Evolutionary conservation across 352 stramenopile species (phyloP), one percentile per base, ranked within the genome.

Genomic region (Salisapilia sapeloensis): DNA sequence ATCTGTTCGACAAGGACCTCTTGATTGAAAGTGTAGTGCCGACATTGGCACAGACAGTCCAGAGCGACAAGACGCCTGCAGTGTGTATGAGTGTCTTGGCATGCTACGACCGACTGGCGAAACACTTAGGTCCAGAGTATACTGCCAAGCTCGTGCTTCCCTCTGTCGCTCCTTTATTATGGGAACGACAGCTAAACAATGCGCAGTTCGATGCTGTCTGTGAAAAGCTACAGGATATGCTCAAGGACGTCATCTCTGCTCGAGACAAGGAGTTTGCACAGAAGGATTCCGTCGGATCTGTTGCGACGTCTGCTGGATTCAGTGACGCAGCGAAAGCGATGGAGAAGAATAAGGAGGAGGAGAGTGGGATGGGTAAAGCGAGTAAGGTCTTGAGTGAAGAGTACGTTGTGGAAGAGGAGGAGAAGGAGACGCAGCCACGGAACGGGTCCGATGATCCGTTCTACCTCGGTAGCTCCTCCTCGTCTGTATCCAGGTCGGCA

Each of bases 71-170:
- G 46, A 82, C 71, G 2, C 75, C 75, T 2, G 75, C 75, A 0
- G 75, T 83, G 25, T 79, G 74, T 24, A 91, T 91, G 75, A 87
- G 75, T 42, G 81, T 87, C 18, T 44, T 91, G 24, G 75, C 71
- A 6, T 91, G 75, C 40, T 91, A 91, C 32, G 75, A 91, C 48
- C 85, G 85, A 34, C 49, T 91, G 9, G 75, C 71, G n/a, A 91
- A 91, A 49, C 71, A 86, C 27, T 31, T 91, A 17, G 75, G 75
- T 0, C 69, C 75, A 0, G 75, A 91, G 44, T 91, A 79, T 29
- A 50, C 72, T 9, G 75, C 75, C 13, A 91, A 84, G 44, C 48
- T 85, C 9, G 80, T 91, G 28, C 63, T 91, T 33, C 75, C 75
- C 7, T 71, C 75, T 0, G 71, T 91, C 6, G 54, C 75, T 13